These are phyloP conservation scores for Aspergillus vadensis DNA, from an alignment of 2,329 filamentous ascomycete genomes.

Conservation along the genomic window DNA sequence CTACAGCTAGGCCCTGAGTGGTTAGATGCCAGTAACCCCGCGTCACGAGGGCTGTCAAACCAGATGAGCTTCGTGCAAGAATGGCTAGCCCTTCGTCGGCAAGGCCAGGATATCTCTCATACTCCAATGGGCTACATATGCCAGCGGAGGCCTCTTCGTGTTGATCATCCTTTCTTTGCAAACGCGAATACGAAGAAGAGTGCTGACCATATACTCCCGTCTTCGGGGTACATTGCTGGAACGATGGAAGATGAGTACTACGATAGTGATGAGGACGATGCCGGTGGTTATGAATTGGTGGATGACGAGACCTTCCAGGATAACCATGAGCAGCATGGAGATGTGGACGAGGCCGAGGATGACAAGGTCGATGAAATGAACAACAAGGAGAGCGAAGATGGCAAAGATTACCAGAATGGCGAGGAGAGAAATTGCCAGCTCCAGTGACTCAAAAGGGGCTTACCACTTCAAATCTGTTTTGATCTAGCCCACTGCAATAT, in stretches of 20 bases:
- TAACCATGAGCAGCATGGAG: not conserved
- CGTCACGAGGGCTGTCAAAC: slow-evolving; percentile 5
- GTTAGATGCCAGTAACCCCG: not conserved
- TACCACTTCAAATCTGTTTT: too few relatives aligned
- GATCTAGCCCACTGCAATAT: too few relatives aligned
- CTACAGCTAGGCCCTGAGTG: not conserved
- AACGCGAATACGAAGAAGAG: not conserved
- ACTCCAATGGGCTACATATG: slow-evolving; percentile 42
- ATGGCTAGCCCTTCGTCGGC: slow-evolving; percentile 35
- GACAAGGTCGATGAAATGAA: not conserved
- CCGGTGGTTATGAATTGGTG: not conserved
- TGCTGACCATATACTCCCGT: not conserved
- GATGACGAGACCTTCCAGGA: not conserved
- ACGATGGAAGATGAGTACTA: slow-evolving; percentile 7
- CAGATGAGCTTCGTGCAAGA: slow-evolving; percentile 36
- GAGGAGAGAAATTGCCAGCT: too few relatives aligned
- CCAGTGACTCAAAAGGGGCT: too few relatives aligned
- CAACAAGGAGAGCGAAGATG: not conserved
- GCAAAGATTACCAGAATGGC: not conserved
- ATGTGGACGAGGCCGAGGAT: not conserved
- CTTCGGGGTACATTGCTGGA: too few relatives aligned
- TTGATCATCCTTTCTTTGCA: slow-evolving; percentile 33
- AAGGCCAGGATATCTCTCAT: slow-evolving; percentile 39
- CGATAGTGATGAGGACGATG: slow-evolving; percentile 11
- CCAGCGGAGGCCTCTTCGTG: slow-evolving; percentile 28